Evolutionary conservation across 495 filamentous ascomycete genomes (phyloP), one percentile per base, ranked within the genome.

Genomic region (Neurospora sp.): DNA sequence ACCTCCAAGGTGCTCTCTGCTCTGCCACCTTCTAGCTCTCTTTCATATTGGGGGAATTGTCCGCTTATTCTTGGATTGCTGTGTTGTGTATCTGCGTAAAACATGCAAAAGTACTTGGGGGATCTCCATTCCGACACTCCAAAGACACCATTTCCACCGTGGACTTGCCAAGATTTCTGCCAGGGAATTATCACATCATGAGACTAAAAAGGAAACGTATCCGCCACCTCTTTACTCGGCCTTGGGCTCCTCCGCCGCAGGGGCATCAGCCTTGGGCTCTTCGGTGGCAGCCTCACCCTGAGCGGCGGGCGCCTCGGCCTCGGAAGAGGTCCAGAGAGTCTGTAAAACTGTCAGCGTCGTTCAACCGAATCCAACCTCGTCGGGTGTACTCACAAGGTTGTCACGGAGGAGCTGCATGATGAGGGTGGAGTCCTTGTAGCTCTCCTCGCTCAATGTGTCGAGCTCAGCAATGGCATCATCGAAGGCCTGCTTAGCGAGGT

Each of bases 341-440:
- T 99, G 59, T 4, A 2, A 48, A 16, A 3, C 5, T 22, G 12
- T 37, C 18, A 35, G 74, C 80, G 71, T 77, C 79, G 11, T 72
- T 46, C 6, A 10, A 38, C 39, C 6, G 14, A 9, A 20, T 20
- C 3, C 27, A 65, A 37, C 4, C 22, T 10, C 8, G 16, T 7
- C 70, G 37, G 71, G 22, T 31, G 37, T 37, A 83, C 93, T 79
- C 91, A 98, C 96, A 84, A 99, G 83, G 88, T 99, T 99, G 87
- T 99, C 96, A 81, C 96, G 90, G 81, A 99, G 90, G 74, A 99
- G 92, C 86, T 99, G 96, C 96, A 99, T 99, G 87, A 99, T 99
- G 75, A 99, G 90, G 70, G 96, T 99, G 53, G 95, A 98, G 86
- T 99, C 96, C 90, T 98, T 98, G 92, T 99, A 99, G 90, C 94